Evolutionary conservation across 352 stramenopile species (phyloP).

Genomic region (Phytophthora agathidicida): DNA sequence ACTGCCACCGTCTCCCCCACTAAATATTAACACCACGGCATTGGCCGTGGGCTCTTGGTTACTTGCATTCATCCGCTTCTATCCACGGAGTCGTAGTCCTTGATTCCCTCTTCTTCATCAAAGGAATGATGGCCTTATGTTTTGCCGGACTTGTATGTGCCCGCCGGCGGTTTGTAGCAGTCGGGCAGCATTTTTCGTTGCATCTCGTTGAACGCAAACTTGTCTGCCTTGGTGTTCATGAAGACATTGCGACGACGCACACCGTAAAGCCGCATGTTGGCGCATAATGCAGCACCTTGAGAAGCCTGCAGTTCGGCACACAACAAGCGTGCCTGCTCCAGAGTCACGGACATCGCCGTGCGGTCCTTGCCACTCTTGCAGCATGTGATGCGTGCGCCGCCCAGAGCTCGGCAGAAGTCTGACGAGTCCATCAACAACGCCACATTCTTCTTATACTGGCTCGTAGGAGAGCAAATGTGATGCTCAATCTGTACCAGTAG

Average conservation of each 20-base stretch:
- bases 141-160: conserved; percentile 87
- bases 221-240: conserved; percentile 83
- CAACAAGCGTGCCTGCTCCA: conserved; percentile 89
- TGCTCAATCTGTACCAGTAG: conserved; percentile 74
- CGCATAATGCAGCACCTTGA: conserved; percentile 59
- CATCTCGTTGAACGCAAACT: conserved; percentile 90
- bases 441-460: conserved; percentile 86
- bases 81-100: conserved; percentile 28
- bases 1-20: conserved; percentile 1
- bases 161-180: conserved; percentile 81
- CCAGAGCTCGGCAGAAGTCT: conserved; percentile 85
- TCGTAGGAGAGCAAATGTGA: conserved; percentile 68
- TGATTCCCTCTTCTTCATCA: conserved; percentile 2
- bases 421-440: conserved; percentile 80
- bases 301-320: conserved; percentile 61
- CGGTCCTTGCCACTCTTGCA: conserved; percentile 98
- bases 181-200: conserved; percentile 87
- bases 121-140: conserved; percentile 48
- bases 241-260: conserved; percentile 85
- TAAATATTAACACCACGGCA: conserved; percentile 41
- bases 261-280: conserved; percentile 78
- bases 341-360: conserved; percentile 97
- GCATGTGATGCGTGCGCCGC: conserved; percentile 94
- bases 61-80: conserved; percentile 25
- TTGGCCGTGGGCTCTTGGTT: conserved; percentile 10